Evolutionary conservation across 2,329 filamentous ascomycete genomes (phyloP).

Genomic region (Colletotrichum sp.): DNA sequence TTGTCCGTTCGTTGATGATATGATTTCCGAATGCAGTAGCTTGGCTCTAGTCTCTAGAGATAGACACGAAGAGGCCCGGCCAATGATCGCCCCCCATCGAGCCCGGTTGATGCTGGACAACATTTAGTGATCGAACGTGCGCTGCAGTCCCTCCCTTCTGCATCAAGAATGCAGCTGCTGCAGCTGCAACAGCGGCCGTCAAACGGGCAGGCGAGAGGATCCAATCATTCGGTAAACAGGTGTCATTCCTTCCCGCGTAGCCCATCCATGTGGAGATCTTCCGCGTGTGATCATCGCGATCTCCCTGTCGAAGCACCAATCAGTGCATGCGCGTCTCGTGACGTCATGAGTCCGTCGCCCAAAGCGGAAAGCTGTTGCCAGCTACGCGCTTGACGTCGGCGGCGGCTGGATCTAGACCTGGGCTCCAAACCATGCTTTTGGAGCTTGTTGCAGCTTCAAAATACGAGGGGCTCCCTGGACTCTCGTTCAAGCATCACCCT

Average conservation of each 20-base stretch:
- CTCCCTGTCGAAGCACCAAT: not conserved
- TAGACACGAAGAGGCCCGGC: not conserved
- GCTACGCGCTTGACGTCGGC: conserved; percentile 19
- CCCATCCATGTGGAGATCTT: conserved; percentile 11
- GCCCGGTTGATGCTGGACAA: not conserved
- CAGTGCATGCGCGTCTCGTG: not conserved
- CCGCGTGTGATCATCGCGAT: not conserved
- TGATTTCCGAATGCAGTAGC: not conserved
- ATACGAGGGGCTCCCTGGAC: not conserved
- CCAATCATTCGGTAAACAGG: conserved; percentile 2
- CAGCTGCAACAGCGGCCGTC: not conserved
- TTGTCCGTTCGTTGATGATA: not conserved
- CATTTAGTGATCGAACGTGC: not conserved
- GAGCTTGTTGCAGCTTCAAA: not conserved
- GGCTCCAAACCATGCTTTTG: not conserved
- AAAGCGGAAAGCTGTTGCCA: not conserved
- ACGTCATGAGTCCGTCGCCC: conserved; percentile 9
- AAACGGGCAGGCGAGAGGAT: not conserved
- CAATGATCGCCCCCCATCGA: not conserved
- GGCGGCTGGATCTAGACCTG: not conserved
- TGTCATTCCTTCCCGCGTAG: not conserved
- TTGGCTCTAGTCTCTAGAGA: not conserved
- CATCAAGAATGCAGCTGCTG: not conserved
- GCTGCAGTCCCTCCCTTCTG: not conserved
- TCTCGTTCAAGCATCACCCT: too few species aligned